Evolutionary conservation across 257 asterid species (phyloP).

Genomic region (Nicotiana tomentosiformis): DNA sequence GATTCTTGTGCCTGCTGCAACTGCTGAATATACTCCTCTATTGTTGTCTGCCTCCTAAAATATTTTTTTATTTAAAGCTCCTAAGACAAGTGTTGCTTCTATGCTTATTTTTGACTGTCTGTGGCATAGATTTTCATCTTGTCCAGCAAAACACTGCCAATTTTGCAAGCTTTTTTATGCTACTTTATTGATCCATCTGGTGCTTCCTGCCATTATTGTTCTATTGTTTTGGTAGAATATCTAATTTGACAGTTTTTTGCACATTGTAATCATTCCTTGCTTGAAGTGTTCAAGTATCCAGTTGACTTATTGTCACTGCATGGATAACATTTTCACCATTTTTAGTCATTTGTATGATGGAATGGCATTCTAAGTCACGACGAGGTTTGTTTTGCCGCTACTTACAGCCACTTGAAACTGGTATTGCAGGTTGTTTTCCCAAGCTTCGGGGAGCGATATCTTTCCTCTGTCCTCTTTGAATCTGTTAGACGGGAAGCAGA

Average conservation of each 20-base stretch:
- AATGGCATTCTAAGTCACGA: not conserved
- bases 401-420: not conserved
- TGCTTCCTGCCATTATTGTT: not conserved
- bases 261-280: not conserved
- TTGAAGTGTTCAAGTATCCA: not conserved
- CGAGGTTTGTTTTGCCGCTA: not conserved
- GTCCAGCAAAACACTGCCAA: not conserved
- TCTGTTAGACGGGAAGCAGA: slow-evolving; percentile 71
- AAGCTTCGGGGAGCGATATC: slow-evolving; percentile 90
- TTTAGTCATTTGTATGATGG: not conserved
- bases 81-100: not conserved
- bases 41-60: not conserved
- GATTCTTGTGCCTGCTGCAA: not conserved
- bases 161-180: not conserved
- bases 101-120: not conserved
- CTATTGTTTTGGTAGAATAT: not conserved
- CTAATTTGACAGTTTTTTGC: not conserved
- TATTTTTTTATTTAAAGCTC: not conserved
- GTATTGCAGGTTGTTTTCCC: slow-evolving; percentile 64
- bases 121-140: not conserved
- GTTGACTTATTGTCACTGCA: not conserved
- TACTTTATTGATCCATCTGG: not conserved
- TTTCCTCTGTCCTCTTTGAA: slow-evolving; percentile 79
- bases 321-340: not conserved
- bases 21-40: not conserved